These are phyloP conservation scores for Gastrolobium villosum DNA, from an alignment of 306 rosid species.

Conservation along the genomic window DNA sequence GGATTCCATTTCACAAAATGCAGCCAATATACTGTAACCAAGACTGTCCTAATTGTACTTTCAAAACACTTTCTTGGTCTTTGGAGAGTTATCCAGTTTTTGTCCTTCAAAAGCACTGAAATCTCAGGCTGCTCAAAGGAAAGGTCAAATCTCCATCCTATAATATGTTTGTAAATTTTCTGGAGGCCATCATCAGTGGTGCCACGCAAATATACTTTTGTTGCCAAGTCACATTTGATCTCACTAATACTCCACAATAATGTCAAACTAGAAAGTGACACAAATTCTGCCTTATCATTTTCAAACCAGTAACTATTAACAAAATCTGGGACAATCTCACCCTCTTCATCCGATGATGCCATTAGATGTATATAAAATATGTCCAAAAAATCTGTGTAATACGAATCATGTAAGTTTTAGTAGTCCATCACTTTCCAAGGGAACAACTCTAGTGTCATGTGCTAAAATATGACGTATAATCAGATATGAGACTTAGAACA, in stretches of 20 bases:
- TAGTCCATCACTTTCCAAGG: conserved; percentile 22
- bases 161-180: conserved; percentile 52
- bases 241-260: conserved; percentile 58
- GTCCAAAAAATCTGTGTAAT: conserved; percentile 38
- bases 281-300: conserved; percentile 51
- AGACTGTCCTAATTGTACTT: conserved; percentile 52
- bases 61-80: conserved; percentile 65
- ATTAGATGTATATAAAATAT: conserved; percentile 48
- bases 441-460: not conserved
- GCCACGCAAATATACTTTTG: conserved; percentile 55
- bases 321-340: conserved; percentile 53
- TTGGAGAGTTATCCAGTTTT: conserved; percentile 63
- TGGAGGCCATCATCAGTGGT: conserved; percentile 55
- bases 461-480: not conserved
- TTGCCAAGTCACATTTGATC: conserved; percentile 27
- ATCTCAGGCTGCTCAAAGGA: conserved; percentile 58
- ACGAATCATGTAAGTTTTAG: conserved; percentile 23
- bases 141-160: conserved; percentile 72
- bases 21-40: conserved; percentile 66
- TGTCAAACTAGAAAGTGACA: conserved; percentile 61
- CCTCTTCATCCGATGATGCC: conserved; percentile 76
- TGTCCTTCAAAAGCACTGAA: conserved; percentile 61
- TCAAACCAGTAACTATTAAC: conserved; percentile 54
- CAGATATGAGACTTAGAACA: not conserved
- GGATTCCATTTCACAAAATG: conserved; percentile 69